phyloP scores from a whole-genome alignment of 257 asterid genomes.

The Jacaranda mimosifolia region DNA sequence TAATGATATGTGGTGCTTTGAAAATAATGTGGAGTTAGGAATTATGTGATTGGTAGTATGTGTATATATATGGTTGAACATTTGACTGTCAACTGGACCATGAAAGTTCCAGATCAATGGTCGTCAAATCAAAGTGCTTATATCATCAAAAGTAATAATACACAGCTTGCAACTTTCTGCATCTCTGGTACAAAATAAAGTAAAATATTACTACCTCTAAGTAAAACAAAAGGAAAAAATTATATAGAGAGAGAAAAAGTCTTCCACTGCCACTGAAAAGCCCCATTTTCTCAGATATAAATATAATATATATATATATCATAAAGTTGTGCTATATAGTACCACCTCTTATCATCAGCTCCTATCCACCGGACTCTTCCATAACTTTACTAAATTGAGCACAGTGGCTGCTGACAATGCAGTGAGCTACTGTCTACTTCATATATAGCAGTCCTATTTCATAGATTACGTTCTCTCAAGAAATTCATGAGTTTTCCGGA shows the following conservation, averaged over 20 bases:
- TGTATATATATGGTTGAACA: not conserved
- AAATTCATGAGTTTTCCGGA: constrained; percentile 10
- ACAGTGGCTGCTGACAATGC: constrained; percentile 22
- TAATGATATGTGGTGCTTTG: no score
- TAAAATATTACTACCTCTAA: not conserved
- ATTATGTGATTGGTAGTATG: no score
- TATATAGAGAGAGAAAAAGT: not conserved
- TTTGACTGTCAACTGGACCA: not conserved
- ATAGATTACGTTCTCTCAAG: not conserved
- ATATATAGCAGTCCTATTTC: no score
- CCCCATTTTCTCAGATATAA: not conserved
- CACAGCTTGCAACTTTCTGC: not conserved
- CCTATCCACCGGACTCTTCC: not conserved
- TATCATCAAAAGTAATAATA: not conserved
- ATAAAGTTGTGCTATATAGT: not conserved
- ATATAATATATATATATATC: not conserved
- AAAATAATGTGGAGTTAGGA: no score
- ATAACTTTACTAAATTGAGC: not conserved
- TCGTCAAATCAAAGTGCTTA: not conserved
- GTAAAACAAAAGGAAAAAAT: no score
- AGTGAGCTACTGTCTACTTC: not conserved
- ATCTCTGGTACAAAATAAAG: not conserved
- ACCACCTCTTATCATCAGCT: not conserved
- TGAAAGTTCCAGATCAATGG: not conserved
- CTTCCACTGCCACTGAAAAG: constrained; percentile 21